Evolutionary conservation across 1,284 basidiomycete genomes (phyloP), one percentile per base, ranked within the genome.

Genomic region (Pholiota adiposa): DNA sequence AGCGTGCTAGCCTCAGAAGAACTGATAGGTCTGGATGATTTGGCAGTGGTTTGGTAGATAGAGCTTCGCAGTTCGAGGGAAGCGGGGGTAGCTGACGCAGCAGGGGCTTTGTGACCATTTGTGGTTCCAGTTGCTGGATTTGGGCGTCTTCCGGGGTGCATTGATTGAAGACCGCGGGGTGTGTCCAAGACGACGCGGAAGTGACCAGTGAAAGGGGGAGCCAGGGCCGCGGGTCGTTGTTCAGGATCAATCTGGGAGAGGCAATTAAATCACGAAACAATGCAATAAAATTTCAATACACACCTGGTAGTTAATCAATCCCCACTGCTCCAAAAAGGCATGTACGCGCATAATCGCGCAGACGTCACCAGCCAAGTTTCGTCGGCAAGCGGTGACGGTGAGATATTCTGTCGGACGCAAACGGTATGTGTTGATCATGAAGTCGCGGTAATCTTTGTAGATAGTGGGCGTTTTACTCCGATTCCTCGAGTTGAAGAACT

Each of bases 401-500:
- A 99, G 84, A 72, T 99, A 99, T 75, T 99, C 97, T 43, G 87
- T 87, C 0, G 97, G 97, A 64, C 97, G 87, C 51, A 99, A 83
- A 44, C 97, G 85, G 77, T 98, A 99, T 2, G 97, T 97, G 79
- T 99, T 98, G 76, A 99, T 88, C 95, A 99, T 99, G 70, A 99
- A 99, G 82, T 99, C 97, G 63, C 97, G 89, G 73, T 99, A 99
- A 75, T 98, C 97, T 76, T 98, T 99, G 84, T 99, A 99, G 66
- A 98, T 94, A 29, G 92, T 86, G 0, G 97, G 97, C 0, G 96
- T 98, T 79, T 99, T 99, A 65, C 90, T 93, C 67, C 97, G 80
- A 75, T 97, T 97, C 63, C 94, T 85, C 59, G 93, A 94, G 74
- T 96, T 97, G 85, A 99, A 99, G 83, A 98, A 99, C 77, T 99